Percentiles rank a stretch among this genome's conserved stretches.
These are phyloP conservation scores for Hirsutella minnesotensis DNA, from an alignment of 2,329 filamentous ascomycete species.

Conservation along the genomic window DNA sequence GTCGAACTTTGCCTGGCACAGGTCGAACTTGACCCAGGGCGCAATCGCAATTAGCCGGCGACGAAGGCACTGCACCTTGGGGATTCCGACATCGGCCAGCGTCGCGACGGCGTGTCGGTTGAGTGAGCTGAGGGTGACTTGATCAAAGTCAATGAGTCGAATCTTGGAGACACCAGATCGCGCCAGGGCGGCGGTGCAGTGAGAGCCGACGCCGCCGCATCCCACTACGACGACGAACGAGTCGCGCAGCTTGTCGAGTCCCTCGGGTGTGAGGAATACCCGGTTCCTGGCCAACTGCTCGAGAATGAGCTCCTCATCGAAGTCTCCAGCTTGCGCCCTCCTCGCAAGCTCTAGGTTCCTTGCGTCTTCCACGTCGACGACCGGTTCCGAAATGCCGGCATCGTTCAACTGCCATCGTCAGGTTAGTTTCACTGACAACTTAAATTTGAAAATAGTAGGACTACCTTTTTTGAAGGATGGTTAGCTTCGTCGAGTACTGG, in stretches of 20 bases:
- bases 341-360: conserved; percentile 46
- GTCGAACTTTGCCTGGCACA: conserved; percentile 73
- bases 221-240: conserved; percentile 86
- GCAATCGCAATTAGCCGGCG: conserved; percentile 73
- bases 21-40: conserved; percentile 86
- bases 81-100: conserved; percentile 80
- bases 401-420: conserved; percentile 40
- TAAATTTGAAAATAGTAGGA: not conserved
- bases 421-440: not conserved
- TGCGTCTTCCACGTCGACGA: conserved; percentile 47
- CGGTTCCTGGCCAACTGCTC: conserved; percentile 91
- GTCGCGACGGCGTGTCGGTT: conserved; percentile 96
- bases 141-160: conserved; percentile 90
- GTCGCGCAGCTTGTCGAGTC: conserved; percentile 65
- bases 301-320: conserved; percentile 70
- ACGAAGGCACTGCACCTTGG: conserved; percentile 80
- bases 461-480: conserved; percentile 6
- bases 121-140: conserved; percentile 86
- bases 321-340: conserved; percentile 50
- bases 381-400: conserved; percentile 39
- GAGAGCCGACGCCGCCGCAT: conserved; percentile 88
- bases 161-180: conserved; percentile 83
- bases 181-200: conserved; percentile 74
- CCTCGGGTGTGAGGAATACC: conserved; percentile 76
- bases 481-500: conserved; percentile 20